Base-by-base conservation (phyloP, 345 rosid species). In the Jatropha curcas region DNA sequence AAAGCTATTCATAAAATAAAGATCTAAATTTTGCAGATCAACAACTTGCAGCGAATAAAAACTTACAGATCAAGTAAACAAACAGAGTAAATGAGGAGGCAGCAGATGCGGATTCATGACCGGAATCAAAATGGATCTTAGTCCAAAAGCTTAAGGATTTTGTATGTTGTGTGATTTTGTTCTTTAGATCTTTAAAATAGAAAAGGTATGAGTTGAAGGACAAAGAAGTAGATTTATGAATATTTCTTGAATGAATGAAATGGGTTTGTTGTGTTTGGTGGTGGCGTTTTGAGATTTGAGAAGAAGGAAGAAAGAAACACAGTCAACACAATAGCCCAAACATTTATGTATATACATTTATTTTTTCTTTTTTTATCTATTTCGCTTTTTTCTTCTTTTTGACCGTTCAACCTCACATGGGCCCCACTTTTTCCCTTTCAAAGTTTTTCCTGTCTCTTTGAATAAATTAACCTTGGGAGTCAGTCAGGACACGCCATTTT, bases 371-470 rank as follows among this genome's bases (percentile, higher is more conserved):
- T 33, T 31, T 41, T 45, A 60, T 77, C 67, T 68, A 28, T 19
- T 59, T 67, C 11, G 13, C 67, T 17, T 45, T 60, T 72, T 70
- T 35, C 20, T 31, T 52, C 83, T 78, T 88, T 88, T 86, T 88
- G 92, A 88, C 92, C 90, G 70, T 83, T 88, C 92, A 86, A 83
- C 83, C n/a, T 28, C 2, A 14, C 7, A 10, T 51, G 30, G 77
- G 24, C 31, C 75, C 78, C 79, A 52, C 73, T 9, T 4, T 55
- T 68, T 64, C 66, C 1, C 82, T 79, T 74, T 81, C 81, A 60
- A 45, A 63, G 35, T 56, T 70, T 71, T 67, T 68, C 63, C 61
- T 75, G 35, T 77, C 62, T 61, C 69, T 28, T 71, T 60, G 45
- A 71, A 71, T 58, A 41, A 72, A 27, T 43, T 35, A 33, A 43